Conservation (phyloP, 2,329 filamentous ascomycete species). For the Calonectria montana region DNA sequence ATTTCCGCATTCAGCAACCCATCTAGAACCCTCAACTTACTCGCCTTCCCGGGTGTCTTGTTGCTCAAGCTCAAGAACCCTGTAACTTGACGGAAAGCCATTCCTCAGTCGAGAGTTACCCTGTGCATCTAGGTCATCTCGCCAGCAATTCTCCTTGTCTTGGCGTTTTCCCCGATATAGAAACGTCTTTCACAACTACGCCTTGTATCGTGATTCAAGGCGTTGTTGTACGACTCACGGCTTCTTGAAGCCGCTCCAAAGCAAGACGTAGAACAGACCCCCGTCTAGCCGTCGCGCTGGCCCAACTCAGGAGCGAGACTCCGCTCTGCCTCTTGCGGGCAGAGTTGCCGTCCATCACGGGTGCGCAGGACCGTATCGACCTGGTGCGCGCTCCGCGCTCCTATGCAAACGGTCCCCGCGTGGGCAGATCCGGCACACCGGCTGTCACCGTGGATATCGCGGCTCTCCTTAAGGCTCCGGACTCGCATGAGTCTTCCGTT, state of each 20-base stretch:
- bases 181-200: slow-evolving; percentile 6
- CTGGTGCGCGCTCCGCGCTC: slow-evolving; percentile 43
- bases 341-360: slow-evolving; percentile 50
- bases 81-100: slow-evolving; percentile 9
- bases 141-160: slow-evolving; percentile 3
- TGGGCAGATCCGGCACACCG: slow-evolving; percentile 41
- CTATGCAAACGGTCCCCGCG: slow-evolving; percentile 43
- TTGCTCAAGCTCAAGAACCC: slow-evolving; percentile 5
- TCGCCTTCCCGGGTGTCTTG: background rate
- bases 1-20: slow-evolving; percentile 27
- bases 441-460: slow-evolving; percentile 94
- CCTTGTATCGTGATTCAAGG: slow-evolving; percentile 26
- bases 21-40: slow-evolving; percentile 19
- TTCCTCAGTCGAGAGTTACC: background rate
- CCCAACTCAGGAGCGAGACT: slow-evolving; percentile 56
- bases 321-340: slow-evolving; percentile 55
- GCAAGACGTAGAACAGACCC: slow-evolving; percentile 24
- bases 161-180: slow-evolving; percentile 14
- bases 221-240: slow-evolving; percentile 30
- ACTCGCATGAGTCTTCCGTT: slow-evolving; percentile 76
- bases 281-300: slow-evolving; percentile 50
- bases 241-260: slow-evolving; percentile 34
- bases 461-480: slow-evolving; percentile 81
- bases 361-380: slow-evolving; percentile 43
- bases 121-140: slow-evolving; percentile 6